A percentile compares a stretch with the other conserved stretches of the same genome.
phyloP scores from a whole-genome alignment of 495 filamentous ascomycete genomes.

The Viridothelium virens region DNA sequence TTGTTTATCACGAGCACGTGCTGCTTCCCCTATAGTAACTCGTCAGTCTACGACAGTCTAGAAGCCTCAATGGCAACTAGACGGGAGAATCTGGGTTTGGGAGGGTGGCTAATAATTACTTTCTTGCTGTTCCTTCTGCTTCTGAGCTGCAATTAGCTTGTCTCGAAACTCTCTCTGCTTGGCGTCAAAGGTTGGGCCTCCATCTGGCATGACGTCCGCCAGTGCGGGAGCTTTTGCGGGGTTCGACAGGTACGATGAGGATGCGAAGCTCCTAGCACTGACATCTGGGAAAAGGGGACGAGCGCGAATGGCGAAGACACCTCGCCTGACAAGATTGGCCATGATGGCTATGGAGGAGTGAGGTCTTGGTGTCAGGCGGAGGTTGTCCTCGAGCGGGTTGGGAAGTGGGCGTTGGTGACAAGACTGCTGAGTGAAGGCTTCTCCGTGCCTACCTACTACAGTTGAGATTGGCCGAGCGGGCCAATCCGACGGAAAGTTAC shows the following conservation, averaged over 20 bases:
- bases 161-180: slow-evolving; percentile 82
- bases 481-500: too few species aligned
- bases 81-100: slow-evolving; percentile 31
- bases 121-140: slow-evolving; percentile 70
- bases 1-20: slow-evolving; percentile 38
- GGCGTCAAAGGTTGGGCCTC: slow-evolving; percentile 63
- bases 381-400: background rate
- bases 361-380: background rate
- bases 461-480: too few species aligned
- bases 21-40: slow-evolving; percentile 33
- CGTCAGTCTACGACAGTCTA: slow-evolving; percentile 16
- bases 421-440: background rate
- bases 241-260: slow-evolving; percentile 42
- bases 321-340: slow-evolving; percentile 8
- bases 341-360: background rate
- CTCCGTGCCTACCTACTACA: too few species aligned
- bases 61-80: background rate
- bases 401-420: background rate
- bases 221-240: slow-evolving; percentile 61
- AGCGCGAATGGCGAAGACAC: background rate
- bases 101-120: slow-evolving; percentile 58
- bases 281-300: background rate
- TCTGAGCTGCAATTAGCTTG: slow-evolving; percentile 65
- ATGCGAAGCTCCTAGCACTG: slow-evolving; percentile 43
- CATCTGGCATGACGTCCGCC: slow-evolving; percentile 68